Percentiles rank a stretch among this genome's conserved stretches.
phyloP scores from a whole-genome alignment of 2,329 filamentous ascomycete genomes.

The Blumeria hordei region DNA sequence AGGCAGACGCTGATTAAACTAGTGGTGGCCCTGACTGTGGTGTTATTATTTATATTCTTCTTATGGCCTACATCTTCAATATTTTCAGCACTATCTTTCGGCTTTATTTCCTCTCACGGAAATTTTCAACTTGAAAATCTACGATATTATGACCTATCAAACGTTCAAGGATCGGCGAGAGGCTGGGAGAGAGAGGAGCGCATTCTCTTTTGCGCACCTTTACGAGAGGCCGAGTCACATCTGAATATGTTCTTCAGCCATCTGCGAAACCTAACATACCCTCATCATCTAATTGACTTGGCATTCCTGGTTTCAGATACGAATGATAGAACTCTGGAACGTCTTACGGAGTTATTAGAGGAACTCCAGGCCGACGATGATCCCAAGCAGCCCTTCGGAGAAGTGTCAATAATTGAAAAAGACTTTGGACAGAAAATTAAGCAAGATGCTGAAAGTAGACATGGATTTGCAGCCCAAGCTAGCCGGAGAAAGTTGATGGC shows the following conservation, averaged over 20 bases:
- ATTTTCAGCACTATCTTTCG: conserved; percentile 41
- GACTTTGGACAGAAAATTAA: conserved; percentile 97
- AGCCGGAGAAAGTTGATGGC: conserved; percentile 91
- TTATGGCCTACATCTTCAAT: conserved; percentile 43
- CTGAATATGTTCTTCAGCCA: conserved; percentile 98
- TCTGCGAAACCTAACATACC: conserved; percentile 86
- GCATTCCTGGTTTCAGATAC: conserved; percentile 95
- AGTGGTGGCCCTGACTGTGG: conserved; percentile 30
- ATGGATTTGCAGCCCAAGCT: conserved; percentile 91
- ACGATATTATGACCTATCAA: conserved; percentile 84
- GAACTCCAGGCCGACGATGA: conserved; percentile 61
- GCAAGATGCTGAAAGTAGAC: conserved; percentile 90
- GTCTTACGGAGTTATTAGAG: conserved; percentile 52
- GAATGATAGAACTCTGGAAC: conserved; percentile 64
- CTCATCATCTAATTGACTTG: conserved; percentile 84
- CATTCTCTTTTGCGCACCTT: conserved; percentile 79
- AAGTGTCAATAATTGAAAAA: conserved; percentile 95
- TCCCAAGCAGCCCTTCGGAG: conserved; percentile 63
- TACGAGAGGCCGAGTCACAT: conserved; percentile 80
- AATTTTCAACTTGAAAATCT: conserved; percentile 78
- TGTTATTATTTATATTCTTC: conserved; percentile 47
- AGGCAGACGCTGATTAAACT: conserved; percentile 50
- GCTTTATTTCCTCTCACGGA: conserved; percentile 39
- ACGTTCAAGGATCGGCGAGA: conserved; percentile 71
- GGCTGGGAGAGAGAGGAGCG: conserved; percentile 95